phyloP scores from a whole-genome alignment of 2,329 filamentous ascomycete species.

The Sarocladiaceae sp. region DNA sequence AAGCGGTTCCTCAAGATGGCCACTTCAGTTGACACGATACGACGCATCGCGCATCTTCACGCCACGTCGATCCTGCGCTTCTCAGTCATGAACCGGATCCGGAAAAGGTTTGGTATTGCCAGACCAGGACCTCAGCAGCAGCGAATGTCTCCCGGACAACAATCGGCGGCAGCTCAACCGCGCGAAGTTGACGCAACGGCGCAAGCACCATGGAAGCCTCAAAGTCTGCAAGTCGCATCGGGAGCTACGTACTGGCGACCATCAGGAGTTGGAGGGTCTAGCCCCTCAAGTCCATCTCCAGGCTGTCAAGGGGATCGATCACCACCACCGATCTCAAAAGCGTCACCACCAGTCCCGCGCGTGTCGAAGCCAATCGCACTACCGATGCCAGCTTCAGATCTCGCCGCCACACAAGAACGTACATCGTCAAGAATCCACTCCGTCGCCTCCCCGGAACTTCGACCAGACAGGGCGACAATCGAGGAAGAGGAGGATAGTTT shows the following conservation, averaged over 20 bases:
- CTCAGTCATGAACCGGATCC: slow-evolving; percentile 60
- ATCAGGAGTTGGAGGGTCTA: background rate
- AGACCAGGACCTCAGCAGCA: slow-evolving; percentile 20
- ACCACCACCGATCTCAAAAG: slow-evolving; percentile 9
- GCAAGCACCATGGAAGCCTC: slow-evolving; percentile 19
- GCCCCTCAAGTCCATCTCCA: background rate
- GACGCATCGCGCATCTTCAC: slow-evolving; percentile 38
- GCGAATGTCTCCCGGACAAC: background rate
- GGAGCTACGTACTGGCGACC: slow-evolving; percentile 1
- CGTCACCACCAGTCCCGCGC: slow-evolving; percentile 10
- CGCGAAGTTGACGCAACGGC: slow-evolving; percentile 10
- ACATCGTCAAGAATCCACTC: slow-evolving; percentile 26
- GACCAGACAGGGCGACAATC: slow-evolving; percentile 17
- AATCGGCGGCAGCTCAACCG: slow-evolving; percentile 10
- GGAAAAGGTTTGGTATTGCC: slow-evolving; percentile 35
- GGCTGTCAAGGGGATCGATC: background rate
- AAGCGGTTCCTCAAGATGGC: slow-evolving; percentile 46
- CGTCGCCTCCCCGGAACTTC: slow-evolving; percentile 31
- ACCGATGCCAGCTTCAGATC: slow-evolving; percentile 22
- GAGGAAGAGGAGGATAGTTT: slow-evolving; percentile 42
- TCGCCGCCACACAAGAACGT: slow-evolving; percentile 20
- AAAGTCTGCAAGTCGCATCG: slow-evolving; percentile 14
- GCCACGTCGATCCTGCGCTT: slow-evolving; percentile 55
- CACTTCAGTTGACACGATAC: slow-evolving; percentile 28
- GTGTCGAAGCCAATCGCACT: slow-evolving; percentile 24